Evolutionary conservation across 2,329 filamentous ascomycete species (phyloP), one percentile per base, ranked within the genome.

Genomic region (Fusarium dlaminii): DNA sequence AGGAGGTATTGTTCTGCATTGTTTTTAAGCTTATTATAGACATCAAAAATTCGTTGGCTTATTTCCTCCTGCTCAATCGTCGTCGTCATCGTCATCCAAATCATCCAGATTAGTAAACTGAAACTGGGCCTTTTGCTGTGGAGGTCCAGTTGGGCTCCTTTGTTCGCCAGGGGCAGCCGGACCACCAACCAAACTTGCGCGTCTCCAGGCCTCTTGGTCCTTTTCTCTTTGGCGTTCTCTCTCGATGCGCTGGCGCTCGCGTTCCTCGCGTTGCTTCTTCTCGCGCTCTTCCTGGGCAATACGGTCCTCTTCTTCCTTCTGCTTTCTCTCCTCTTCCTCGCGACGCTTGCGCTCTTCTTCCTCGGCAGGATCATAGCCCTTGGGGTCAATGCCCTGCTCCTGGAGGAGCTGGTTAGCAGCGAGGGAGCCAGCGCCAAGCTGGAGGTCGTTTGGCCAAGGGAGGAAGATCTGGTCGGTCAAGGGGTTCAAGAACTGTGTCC

Each of bases 371-470:
- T 92, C 90, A 78, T 89, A 89, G 40, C 85, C 86, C 61, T 84
- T 87, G 14, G 90, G 90, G 79, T 93, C 89, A 73, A 89, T 86
- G 13, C 91, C 91, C 61, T 86, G 83, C 76, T 92, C 90, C 10
- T 88, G 74, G 70, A 94, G 86, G 30, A 86, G 83, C 77, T 94
- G 91, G 49, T 90, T 88, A 14, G 86, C 84, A 0, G 90, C 91
- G 46, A 97, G 85, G 4, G 91, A 90, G 40, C 94, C 93, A 22
- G 85, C 84, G 37, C 90, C 88, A 71, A 96, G 93, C 67, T 90
- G 88, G 37, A 92, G 89, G 71, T 94, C 90, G 34, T 85, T 86
- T 1, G 94, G 94, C 94, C 94, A 97, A 2, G 94, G 94, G 52
- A 90, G 87, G 83, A 95, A 97, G n/a, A 85, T 79, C 42, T 87